Percentiles rank a stretch among this genome's conserved stretches.
phyloP scores from a whole-genome alignment of 2,329 filamentous ascomycete species.

The Volutella citrinella region DNA sequence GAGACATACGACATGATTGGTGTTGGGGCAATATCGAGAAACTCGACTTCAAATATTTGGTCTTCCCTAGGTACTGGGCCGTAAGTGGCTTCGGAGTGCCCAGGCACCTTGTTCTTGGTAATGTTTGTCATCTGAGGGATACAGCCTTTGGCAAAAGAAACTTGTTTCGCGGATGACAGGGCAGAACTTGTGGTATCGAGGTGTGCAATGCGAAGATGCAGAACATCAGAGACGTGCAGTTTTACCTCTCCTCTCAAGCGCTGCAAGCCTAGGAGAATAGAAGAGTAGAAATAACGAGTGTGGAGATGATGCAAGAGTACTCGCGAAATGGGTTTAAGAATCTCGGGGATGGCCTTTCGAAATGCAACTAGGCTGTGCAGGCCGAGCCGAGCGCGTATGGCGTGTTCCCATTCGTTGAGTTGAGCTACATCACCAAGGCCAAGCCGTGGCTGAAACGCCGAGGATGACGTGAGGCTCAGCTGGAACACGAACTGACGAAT shows the following conservation, averaged over 20 bases:
- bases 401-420: too few species aligned
- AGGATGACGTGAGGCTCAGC: too few species aligned
- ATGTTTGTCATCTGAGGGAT: background rate
- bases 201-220: background rate
- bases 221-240: slow-evolving; percentile 1
- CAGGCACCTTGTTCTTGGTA: slow-evolving; percentile 1
- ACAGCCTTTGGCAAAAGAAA: slow-evolving; percentile 1
- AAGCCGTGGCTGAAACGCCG: too few species aligned
- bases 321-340: too few species aligned
- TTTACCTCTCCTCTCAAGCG: slow-evolving; percentile 2
- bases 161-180: slow-evolving; percentile 2
- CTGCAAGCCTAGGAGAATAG: too few species aligned
- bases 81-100: slow-evolving; percentile 1
- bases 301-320: too few species aligned
- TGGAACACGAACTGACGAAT: too few species aligned
- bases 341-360: too few species aligned
- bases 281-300: slow-evolving; percentile 1
- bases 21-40: slow-evolving; percentile 3
- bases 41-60: slow-evolving; percentile 2
- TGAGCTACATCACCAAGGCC: too few species aligned
- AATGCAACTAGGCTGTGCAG: too few species aligned
- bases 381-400: too few species aligned
- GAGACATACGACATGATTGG: slow-evolving; percentile 2
- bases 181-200: slow-evolving; percentile 1
- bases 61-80: slow-evolving; percentile 2